Conservation (phyloP, 1,284 basidiomycete genomes). For the Pseudozyma pruni region DNA sequence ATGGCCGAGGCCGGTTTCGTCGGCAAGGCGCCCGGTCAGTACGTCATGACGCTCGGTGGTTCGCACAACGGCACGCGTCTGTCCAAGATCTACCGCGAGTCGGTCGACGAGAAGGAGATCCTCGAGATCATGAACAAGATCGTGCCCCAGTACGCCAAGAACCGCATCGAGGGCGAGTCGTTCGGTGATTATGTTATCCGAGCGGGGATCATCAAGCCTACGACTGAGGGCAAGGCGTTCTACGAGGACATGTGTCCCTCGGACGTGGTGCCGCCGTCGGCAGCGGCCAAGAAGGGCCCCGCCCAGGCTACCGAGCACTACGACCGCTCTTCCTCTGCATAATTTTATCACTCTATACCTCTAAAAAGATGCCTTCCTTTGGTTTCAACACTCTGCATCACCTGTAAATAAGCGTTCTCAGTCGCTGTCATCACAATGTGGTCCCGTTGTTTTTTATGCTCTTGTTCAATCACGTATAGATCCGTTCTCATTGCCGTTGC, state of each 20-base stretch:
- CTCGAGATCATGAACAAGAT: conserved; percentile 87
- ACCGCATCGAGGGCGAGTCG: conserved; percentile 86
- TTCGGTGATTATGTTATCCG: conserved; percentile 94
- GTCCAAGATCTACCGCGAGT: conserved; percentile 91
- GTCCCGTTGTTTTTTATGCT: not conserved
- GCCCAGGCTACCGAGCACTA: conserved; percentile 49
- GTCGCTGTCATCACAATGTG: not conserved
- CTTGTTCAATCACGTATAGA: not conserved
- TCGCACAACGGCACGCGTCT: conserved; percentile 91
- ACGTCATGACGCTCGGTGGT: conserved; percentile 94
- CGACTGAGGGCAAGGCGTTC: conserved; percentile 57
- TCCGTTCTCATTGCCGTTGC: too few relatives aligned
- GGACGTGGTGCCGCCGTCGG: conserved; percentile 35
- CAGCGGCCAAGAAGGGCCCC: conserved; percentile 45
- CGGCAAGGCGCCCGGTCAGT: conserved; percentile 92
- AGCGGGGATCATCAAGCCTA: conserved; percentile 63
- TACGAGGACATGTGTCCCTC: conserved; percentile 59
- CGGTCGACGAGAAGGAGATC: conserved; percentile 92
- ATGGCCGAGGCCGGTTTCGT: conserved; percentile 94
- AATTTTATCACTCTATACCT: not conserved
- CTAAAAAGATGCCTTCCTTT: not conserved
- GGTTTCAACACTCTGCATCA: too few relatives aligned
- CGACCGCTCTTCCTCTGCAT: conserved; percentile 44
- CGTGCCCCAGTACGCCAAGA: conserved; percentile 91
- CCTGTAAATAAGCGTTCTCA: not conserved